Base-by-base conservation (phyloP, 257 asterid species). In the Solanum clarkiae region DNA sequence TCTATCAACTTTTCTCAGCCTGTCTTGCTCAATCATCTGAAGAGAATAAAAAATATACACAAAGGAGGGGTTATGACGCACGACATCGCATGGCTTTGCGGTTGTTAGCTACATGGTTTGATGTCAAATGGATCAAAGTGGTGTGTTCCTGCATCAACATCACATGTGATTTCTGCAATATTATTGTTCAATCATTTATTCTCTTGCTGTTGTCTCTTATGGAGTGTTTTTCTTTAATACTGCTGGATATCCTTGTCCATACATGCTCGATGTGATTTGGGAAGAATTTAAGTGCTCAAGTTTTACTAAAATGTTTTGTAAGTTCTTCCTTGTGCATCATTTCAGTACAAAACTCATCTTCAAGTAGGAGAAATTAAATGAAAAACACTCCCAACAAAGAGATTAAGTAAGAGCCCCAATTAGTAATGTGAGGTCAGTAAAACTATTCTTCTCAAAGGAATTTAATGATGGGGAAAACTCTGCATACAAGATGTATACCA, bases 81-180 rank as follows among this genome's bases (percentile, higher is more conserved):
- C 91, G 97, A 81, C 95, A 93, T 88, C 97, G 99, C 24, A 94
- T 90, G 81, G 95, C 97, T 42, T 88, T 95, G 88, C 93, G 98
- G 88, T 87, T 95, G 88, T 92, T 95, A 36, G 92, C 97, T 45
- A 91, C 97, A 86, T 95, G 99, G 99, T 88, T 95, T 84, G 92
- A 94, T 86, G 86, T 95, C 80, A 90, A 94, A 90, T 95, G 99
- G 97, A 86, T 90, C 86, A 92, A 94, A 90, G 80, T 92, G 98
- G 98, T 95, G 91, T 40, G 56, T 57, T 83, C 79, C 32, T 80
- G 72, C 84, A 66, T 82, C 85, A 45, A 45, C 83, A 15, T 14
- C 45, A 79, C 53, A 53, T 5, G 29, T 79, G 59, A 53, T 26
- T 26, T 53, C 17, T 53, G 82, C 49, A 53, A 53, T 79, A n/a